Evolutionary conservation across 148 eudicot species (phyloP), one percentile per base, ranked within the genome.

Genomic region (Drosera capensis): DNA sequence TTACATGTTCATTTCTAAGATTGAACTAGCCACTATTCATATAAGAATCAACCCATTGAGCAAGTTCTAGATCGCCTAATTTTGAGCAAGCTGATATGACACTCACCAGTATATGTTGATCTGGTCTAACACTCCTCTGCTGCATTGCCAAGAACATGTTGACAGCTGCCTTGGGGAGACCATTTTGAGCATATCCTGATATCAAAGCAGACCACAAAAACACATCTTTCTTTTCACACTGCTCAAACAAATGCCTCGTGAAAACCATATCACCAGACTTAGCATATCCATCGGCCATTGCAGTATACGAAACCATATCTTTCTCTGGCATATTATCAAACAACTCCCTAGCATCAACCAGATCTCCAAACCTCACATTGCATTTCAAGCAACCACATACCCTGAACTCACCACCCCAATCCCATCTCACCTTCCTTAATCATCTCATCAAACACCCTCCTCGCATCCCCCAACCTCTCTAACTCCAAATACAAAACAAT

Each of bases 21-120:
- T 83, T 71, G 49, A 70, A 58, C 1, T 58, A 52, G 40, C 63
- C 57, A 17, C 40, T 40, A 5, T 43, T 50, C 58, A 84, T 48
- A 51, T 77, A 73, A 14, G 68, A 58, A 48, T 85, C 92, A 52
- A 78, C 56, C 78, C 84, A 73, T 20, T 64, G 61, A 39, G 84
- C 82, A 43, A 74, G 66, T 8, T 79, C 60, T 54, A 68, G 68
- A 18, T 46, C 26, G 9, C 80, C 86, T 35, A 65, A 47, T 38
- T 65, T 80, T 23, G 86, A 74, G 59, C 94, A 83, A 39, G 94
- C 83, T 46, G 83, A 75, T 78, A 83, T 79, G 57, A 83, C 50
- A 44, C 77, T 71, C 59, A 75, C 88, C 58, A 73, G 44, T 23
- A 65, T 41, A 41, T 40, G 71, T 29, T 72, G 80, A 56, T 86